These are phyloP conservation scores for Hamamelis virginiana DNA, from an alignment of 164 flowering plant species.

Conservation along the genomic window DNA sequence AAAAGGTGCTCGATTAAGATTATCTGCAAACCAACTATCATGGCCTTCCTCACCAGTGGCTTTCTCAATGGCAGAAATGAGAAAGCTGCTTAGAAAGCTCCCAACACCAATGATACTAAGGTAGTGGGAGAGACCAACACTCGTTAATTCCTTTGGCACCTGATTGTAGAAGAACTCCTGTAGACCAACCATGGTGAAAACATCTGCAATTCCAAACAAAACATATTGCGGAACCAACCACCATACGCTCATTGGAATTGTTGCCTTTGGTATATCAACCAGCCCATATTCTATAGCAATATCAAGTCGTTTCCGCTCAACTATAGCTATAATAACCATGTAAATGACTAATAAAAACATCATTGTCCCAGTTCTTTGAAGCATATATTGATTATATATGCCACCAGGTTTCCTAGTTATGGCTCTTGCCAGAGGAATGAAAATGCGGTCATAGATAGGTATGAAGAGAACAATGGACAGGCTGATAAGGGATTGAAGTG, in stretches of 20 bases:
- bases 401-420: slow-evolving; percentile 32
- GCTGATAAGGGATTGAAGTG: slow-evolving; percentile 33
- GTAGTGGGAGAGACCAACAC: slow-evolving; percentile 39
- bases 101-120: slow-evolving; percentile 38
- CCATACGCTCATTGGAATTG: slow-evolving; percentile 40
- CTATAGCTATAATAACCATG: slow-evolving; percentile 25
- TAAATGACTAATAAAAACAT: slow-evolving; percentile 25
- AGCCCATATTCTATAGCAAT: slow-evolving; percentile 24
- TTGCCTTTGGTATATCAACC: slow-evolving; percentile 13
- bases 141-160: slow-evolving; percentile 33
- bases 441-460: slow-evolving; percentile 37
- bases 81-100: slow-evolving; percentile 35
- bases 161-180: slow-evolving; percentile 53
- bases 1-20: slow-evolving; percentile 37
- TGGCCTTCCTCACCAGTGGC: slow-evolving; percentile 14
- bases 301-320: slow-evolving; percentile 22
- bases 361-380: slow-evolving; percentile 29
- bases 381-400: slow-evolving; percentile 31
- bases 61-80: slow-evolving; percentile 24
- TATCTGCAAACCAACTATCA: slow-evolving; percentile 33
- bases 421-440: slow-evolving; percentile 30
- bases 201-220: slow-evolving; percentile 34
- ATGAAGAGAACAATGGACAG: slow-evolving; percentile 24
- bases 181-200: slow-evolving; percentile 42
- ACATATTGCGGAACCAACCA: slow-evolving; percentile 44